Evolutionary conservation across 257 asterid genomes (phyloP), one percentile per base, ranked within the genome.

Genomic region (Gentiana dahurica): DNA sequence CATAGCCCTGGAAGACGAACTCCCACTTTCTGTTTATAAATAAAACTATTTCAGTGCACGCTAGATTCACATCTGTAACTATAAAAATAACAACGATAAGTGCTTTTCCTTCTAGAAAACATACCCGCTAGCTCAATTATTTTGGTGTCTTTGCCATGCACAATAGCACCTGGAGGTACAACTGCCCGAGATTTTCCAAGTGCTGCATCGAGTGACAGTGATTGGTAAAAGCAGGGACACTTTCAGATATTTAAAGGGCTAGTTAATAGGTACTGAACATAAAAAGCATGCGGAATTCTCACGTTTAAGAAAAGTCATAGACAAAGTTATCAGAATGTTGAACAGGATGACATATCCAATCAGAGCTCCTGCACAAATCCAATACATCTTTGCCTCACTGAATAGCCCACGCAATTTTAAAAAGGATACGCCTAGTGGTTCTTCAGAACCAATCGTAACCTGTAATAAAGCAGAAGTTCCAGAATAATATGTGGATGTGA

Each of bases 251-350:
- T 39, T 39, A 35, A 36, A n/a, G 24, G 24, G 0, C 8, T 5
- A 39, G 45, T 39, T 10, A 12, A 11, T 36, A 10, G 3, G 13
- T n/a, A 55, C 47, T 10, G 57, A 49, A 37, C 32, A 3, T 0
- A 36, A 47, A 45, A 36, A 6, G 43, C 12, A 36, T 32, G 1
- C 11, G 1, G 0, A 10, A 12, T 2, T 24, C 98, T 80, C 72
- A 91, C 98, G 87, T 60, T 91, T 91, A 36, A 91, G 88, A 71
- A 65, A 66, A 69, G 79, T 59, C 37, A 76, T 74, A 53, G 77
- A 64, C 51, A 72, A 47, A 33, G 67, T 63, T 66, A 65, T 69
- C 12, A 72, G 57, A 53, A 53, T 37, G 53, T 76, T 76, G 58
- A 64, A 69, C 12, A 72, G 55, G 6, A 69, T 5, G 5, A 64